Conservation (phyloP, 140 eudicot genomes). For the Flaveria floridana region DNA sequence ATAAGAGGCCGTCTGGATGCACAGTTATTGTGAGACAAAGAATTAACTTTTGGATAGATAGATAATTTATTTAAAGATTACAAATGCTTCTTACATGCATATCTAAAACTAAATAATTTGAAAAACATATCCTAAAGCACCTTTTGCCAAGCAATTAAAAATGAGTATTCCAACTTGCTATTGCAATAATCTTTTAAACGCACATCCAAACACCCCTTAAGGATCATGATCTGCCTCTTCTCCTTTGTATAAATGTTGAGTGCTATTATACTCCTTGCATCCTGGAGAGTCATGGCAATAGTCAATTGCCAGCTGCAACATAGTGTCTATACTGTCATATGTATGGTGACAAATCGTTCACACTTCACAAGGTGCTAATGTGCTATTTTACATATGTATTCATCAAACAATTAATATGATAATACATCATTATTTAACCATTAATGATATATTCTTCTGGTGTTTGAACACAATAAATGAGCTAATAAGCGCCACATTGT, state of each 20-base stretch:
- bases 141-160: neutral
- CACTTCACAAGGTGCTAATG: neutral
- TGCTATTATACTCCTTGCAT: neutral
- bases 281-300: constrained; percentile 1
- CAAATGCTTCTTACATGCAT: neutral
- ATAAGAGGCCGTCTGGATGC: constrained; percentile 7
- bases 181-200: neutral
- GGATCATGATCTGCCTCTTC: neutral
- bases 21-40: neutral
- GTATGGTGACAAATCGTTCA: neutral
- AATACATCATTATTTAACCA: constrained; percentile 6
- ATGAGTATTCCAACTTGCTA: constrained; percentile 3
- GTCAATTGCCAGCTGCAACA: neutral
- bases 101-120: neutral
- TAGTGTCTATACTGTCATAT: neutral
- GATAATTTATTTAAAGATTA: neutral
- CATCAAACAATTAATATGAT: neutral
- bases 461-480: neutral
- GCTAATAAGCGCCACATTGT: neutral
- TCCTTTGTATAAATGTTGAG: neutral
- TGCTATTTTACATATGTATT: neutral
- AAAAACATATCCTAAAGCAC: neutral
- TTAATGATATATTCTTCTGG: neutral
- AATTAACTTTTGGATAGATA: neutral
- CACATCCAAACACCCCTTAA: neutral